Base-by-base conservation (phyloP, 257 asterid species). In the Solanum okadae region DNA sequence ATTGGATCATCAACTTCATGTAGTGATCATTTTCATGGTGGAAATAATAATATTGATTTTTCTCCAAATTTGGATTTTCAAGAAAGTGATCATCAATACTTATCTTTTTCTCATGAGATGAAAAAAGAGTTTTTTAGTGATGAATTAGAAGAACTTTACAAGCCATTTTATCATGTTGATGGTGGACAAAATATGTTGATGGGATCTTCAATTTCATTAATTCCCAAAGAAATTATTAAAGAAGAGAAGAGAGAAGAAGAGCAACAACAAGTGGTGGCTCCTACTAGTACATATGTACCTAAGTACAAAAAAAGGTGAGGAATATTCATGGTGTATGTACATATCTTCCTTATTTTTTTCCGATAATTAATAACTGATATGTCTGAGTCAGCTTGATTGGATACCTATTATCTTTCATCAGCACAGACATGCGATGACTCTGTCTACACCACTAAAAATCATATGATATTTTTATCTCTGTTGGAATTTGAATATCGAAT, bases 291-390 rank as follows among this genome's bases (percentile, higher is more conserved):
- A 5, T 92, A 90, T 83, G 88, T 92, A 2, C 96, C 98, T 8
- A 97, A 94, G 70, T 94, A 94, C 93, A 97, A 93, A 90, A 95
- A 88, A 93, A 97, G 99, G 99, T 96, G 42, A 29, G 90, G 84
- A 63, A 42, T 31, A 23, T 84, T 16, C 34, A 63, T 35, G 8
- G 25, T 20, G n/a, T 35, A 22, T 31, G 14, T 37, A 22, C 25
- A 61, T 22, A 61, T 61, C 25, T 67, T 18, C 8, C 42, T 71
- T 27, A 23, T 6, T 25, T 61, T 16, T 86, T 67, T 5, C 0
- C 1, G 3, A 31, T n/a, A n/a, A n/a, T n/a, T 71, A 33, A 33
- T 31, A 73, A 73, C 3, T 18, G 49, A 6, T 16, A 20, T 34
- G 29, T 20, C 5, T 1, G 18, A 10, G 8, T 72, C 27, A 72